These are phyloP conservation scores for Trametes cubensis DNA, from an alignment of 768 basidiomycete genomes.

Conservation along the genomic window DNA sequence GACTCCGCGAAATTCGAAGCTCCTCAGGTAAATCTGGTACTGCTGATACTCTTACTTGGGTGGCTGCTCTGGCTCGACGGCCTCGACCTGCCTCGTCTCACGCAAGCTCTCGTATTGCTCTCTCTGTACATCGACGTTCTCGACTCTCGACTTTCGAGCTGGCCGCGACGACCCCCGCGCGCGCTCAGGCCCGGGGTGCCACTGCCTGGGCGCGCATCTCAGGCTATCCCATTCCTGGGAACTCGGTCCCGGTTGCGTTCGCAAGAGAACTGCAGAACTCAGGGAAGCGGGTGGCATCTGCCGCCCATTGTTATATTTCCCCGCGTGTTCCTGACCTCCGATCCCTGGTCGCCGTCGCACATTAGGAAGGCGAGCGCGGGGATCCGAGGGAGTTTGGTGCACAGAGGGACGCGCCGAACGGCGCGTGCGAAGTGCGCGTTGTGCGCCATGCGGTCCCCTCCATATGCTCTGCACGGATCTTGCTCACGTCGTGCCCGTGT, in stretches of 20 bases:
- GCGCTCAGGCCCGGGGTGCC: conserved; percentile 14
- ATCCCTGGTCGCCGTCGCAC: conserved; percentile 1
- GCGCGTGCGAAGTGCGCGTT: no score
- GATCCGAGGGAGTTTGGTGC: neutral
- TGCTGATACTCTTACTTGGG: neutral
- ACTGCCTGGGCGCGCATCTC: conserved; percentile 8
- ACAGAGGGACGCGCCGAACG: neutral
- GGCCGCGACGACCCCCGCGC: neutral
- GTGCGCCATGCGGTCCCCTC: no score
- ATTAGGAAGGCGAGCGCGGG: neutral
- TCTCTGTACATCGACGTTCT: neutral
- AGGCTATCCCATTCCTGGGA: conserved; percentile 15
- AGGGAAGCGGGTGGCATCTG: neutral
- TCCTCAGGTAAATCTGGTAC: neutral
- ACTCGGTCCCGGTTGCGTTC: conserved; percentile 9
- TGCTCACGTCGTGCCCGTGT: no score
- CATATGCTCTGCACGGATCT: no score
- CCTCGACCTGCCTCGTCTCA: conserved; percentile 3
- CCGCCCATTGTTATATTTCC: conserved; percentile 18
- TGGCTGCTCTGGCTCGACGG: neutral
- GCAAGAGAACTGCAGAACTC: neutral
- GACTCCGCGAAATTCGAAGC: neutral
- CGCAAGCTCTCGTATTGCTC: no score
- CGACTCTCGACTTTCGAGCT: neutral
- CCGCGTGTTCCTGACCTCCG: conserved; percentile 18